These are phyloP conservation scores for Solanum sitiens DNA, from an alignment of 257 asterid species.

Conservation along the genomic window DNA sequence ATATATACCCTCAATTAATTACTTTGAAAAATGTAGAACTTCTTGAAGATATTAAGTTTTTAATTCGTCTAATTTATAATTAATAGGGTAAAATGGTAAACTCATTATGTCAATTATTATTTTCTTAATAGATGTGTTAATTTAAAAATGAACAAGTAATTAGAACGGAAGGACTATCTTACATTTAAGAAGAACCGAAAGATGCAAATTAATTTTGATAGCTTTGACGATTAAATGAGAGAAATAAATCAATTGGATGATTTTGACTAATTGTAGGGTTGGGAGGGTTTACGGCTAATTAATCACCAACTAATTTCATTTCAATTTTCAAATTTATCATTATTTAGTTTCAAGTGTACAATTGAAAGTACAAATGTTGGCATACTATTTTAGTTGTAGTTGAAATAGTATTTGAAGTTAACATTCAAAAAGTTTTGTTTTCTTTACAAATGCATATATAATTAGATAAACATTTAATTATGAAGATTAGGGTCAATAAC, in stretches of 20 bases:
- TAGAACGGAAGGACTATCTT: not conserved
- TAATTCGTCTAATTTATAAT: too few relatives aligned
- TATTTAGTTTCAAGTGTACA: not conserved
- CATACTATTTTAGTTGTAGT: not conserved
- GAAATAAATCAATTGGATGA: not conserved
- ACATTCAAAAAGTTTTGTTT: not conserved
- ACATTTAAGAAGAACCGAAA: not conserved
- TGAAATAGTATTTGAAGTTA: not conserved
- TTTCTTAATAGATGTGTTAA: too few relatives aligned
- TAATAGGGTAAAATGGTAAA: too few relatives aligned
- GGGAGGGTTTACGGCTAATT: not conserved
- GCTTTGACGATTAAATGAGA: not conserved
- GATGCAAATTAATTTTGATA: not conserved
- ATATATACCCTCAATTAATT: too few relatives aligned
- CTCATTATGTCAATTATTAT: too few relatives aligned
- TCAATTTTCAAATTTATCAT: not conserved
- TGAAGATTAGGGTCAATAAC: not conserved
- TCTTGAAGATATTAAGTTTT: too few relatives aligned
- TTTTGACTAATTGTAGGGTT: not conserved
- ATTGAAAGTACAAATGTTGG: not conserved
- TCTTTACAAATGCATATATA: not conserved
- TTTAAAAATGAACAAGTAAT: too few relatives aligned
- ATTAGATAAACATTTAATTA: not conserved
- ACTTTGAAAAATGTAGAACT: too few relatives aligned
- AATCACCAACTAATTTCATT: not conserved